These are phyloP conservation scores for Hortiboletus flavorubellus DNA, from an alignment of 768 basidiomycete species.

Conservation along the genomic window DNA sequence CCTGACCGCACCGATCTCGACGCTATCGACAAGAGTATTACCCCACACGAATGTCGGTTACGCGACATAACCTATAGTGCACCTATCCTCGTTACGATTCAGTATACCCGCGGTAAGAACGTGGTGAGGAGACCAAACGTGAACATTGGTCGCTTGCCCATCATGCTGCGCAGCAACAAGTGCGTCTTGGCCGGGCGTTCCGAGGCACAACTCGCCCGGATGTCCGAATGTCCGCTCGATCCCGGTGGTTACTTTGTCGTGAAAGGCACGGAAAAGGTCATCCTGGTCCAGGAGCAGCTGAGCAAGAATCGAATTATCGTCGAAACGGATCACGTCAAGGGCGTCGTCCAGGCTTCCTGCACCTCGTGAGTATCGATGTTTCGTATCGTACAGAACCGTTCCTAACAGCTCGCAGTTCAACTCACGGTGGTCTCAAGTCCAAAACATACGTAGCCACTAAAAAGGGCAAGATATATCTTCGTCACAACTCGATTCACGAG, in stretches of 20 bases:
- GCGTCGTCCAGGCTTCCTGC: conserved; percentile 89
- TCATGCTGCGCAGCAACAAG: conserved; percentile 96
- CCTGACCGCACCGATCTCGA: conserved; percentile 86
- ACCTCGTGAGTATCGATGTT: conserved; percentile 68
- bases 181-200: conserved; percentile 80
- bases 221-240: conserved; percentile 97
- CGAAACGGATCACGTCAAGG: conserved; percentile 88
- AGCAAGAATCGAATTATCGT: conserved; percentile 99
- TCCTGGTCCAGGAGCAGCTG: conserved; percentile 96
- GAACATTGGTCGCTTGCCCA: conserved; percentile 86
- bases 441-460: conserved; percentile 98
- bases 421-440: conserved; percentile 84
- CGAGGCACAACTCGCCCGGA: conserved; percentile 82
- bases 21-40: conserved; percentile 75
- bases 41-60: conserved; percentile 95
- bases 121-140: conserved; percentile 82
- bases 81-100: conserved; percentile 89
- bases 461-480: conserved; percentile 90
- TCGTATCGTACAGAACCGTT: background rate
- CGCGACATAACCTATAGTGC: conserved; percentile 95
- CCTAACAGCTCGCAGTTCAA: conserved; percentile 50
- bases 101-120: conserved; percentile 89
- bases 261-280: conserved; percentile 99
- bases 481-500: conserved; percentile 96
- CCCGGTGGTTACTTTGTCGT: conserved; percentile 99